Percentiles rank a stretch among this genome's conserved stretches.
phyloP scores from a whole-genome alignment of 1,284 basidiomycete species.

The Trichosporon faecale region DNA sequence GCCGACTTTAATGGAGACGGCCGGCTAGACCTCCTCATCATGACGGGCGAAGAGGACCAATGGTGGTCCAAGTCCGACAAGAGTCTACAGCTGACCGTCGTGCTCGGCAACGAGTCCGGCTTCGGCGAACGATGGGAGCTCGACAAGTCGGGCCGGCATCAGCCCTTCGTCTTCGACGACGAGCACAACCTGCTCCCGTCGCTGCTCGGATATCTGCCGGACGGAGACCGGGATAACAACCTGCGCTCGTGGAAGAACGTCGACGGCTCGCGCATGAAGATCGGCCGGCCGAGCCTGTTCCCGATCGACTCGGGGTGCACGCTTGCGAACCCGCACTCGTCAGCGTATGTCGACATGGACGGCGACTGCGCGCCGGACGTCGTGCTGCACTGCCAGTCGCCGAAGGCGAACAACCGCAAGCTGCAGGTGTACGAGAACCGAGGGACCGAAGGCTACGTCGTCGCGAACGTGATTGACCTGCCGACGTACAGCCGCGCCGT shows the following conservation, averaged over 20 bases:
- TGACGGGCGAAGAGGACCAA: slow-evolving; percentile 58
- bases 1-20: slow-evolving; percentile 92
- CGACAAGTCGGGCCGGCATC: slow-evolving; percentile 46
- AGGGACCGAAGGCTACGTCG: slow-evolving; percentile 68
- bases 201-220: slow-evolving; percentile 65
- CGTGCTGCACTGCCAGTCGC: slow-evolving; percentile 74
- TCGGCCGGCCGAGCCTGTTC: slow-evolving; percentile 16
- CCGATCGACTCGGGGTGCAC: slow-evolving; percentile 57
- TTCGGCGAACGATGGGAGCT: slow-evolving; percentile 56
- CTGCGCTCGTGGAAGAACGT: slow-evolving; percentile 26
- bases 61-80: slow-evolving; percentile 45
- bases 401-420: slow-evolving; percentile 12
- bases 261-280: slow-evolving; percentile 29
- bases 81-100: slow-evolving; percentile 64
- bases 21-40: slow-evolving; percentile 81
- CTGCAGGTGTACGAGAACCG: slow-evolving; percentile 41
- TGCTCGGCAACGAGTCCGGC: slow-evolving; percentile 60
- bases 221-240: background rate
- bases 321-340: slow-evolving; percentile 83
- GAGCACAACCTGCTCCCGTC: slow-evolving; percentile 86
- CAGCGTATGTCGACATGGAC: slow-evolving; percentile 90
- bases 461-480: slow-evolving; percentile 66
- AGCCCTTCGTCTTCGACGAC: slow-evolving; percentile 82
- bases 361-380: slow-evolving; percentile 86
- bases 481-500: slow-evolving; percentile 76